Evolutionary conservation across 2,329 filamentous ascomycete species (phyloP).

Genomic region (Aureobasidium sp.): DNA sequence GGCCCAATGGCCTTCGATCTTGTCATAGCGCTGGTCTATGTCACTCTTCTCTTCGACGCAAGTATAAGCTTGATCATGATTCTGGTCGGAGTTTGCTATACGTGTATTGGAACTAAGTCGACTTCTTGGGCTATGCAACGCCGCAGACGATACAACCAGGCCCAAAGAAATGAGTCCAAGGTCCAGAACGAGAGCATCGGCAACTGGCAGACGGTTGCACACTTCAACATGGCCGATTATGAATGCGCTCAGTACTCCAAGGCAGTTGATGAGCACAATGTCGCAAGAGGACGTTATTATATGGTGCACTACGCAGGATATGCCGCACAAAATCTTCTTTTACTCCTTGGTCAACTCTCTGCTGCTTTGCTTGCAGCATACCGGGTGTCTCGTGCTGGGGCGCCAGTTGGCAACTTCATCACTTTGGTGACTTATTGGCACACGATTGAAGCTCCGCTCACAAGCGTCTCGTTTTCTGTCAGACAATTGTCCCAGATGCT

Average conservation of each 20-base stretch:
- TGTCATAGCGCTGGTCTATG: constrained; percentile 52
- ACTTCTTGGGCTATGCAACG: constrained; percentile 34
- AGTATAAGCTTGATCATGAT: constrained; percentile 50
- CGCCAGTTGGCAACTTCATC: constrained; percentile 55
- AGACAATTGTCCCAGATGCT: constrained; percentile 46
- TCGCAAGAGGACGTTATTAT: constrained; percentile 24
- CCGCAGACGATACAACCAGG: constrained; percentile 25
- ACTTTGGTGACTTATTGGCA: constrained; percentile 60
- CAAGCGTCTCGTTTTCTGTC: constrained; percentile 45
- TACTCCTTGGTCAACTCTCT: constrained; percentile 44
- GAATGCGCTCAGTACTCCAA: constrained; percentile 46
- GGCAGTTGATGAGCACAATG: constrained; percentile 33
- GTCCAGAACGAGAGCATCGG: constrained; percentile 52
- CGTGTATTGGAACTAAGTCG: constrained; percentile 44
- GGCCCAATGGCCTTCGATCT: constrained; percentile 58
- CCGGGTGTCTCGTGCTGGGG: constrained; percentile 44
- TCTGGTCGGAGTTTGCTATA: constrained; percentile 43
- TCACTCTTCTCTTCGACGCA: constrained; percentile 56
- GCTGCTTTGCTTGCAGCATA: constrained; percentile 48
- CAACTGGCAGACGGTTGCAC: constrained; percentile 54
- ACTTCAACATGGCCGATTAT: constrained; percentile 52
- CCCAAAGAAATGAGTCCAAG: constrained; percentile 43
- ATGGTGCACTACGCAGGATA: constrained; percentile 28
- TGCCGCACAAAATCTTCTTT: constrained; percentile 41
- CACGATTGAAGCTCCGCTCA: constrained; percentile 41